Conservation (phyloP, 2,329 filamentous ascomycete species). For the Aphanoascus verrucosus region DNA sequence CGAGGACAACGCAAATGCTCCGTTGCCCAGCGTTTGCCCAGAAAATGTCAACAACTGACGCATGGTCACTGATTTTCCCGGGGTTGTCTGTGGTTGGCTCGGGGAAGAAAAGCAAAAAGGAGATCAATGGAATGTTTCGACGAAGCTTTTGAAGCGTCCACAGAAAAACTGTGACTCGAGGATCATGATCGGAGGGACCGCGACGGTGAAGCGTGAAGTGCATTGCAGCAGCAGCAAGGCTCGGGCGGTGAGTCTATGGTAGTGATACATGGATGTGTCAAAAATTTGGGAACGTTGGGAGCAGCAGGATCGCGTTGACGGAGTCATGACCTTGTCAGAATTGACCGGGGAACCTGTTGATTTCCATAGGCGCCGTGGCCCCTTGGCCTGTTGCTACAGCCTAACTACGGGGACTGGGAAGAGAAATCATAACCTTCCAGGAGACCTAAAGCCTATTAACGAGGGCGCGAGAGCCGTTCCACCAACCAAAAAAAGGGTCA, state of each 20-base stretch:
- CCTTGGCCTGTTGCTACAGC: not conserved
- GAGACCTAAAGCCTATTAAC: no score
- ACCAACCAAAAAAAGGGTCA: no score
- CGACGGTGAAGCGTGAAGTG: not conserved
- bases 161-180: not conserved
- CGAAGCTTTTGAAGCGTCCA: not conserved
- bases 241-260: slow-evolving; percentile 1
- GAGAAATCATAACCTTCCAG: not conserved
- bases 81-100: slow-evolving; percentile 1
- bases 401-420: not conserved
- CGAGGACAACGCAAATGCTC: slow-evolving; percentile 1
- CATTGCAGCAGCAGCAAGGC: not conserved
- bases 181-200: not conserved
- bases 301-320: not conserved
- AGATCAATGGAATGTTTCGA: not conserved
- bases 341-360: not conserved
- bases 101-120: not conserved
- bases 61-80: slow-evolving; percentile 2
- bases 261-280: slow-evolving; percentile 8
- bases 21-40: slow-evolving; percentile 7
- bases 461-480: no score
- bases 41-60: not conserved
- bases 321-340: not conserved
- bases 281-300: not conserved
- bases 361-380: not conserved